A percentile compares a stretch with the other conserved stretches of the same genome.
These are phyloP conservation scores for Eucalyptus pauciflora DNA, from an alignment of 345 rosid genomes.

Conservation along the genomic window DNA sequence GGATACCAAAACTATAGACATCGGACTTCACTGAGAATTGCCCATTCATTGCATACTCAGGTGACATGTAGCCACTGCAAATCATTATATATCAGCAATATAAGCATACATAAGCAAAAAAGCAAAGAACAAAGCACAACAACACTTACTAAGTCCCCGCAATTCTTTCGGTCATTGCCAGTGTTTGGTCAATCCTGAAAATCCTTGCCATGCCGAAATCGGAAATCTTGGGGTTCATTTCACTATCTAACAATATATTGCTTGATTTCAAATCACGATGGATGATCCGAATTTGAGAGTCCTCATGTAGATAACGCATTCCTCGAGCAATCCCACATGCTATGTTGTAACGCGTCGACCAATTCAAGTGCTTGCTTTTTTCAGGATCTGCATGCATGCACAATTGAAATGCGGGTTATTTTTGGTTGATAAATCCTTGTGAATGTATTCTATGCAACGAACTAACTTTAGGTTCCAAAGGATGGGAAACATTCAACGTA, in stretches of 20 bases:
- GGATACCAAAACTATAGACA: conserved; percentile 18
- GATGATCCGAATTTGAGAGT: conserved; percentile 5
- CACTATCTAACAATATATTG: conserved; percentile 7
- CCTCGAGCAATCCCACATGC: conserved; percentile 8
- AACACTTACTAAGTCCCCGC: conserved; percentile 15
- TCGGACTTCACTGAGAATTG: conserved; percentile 21
- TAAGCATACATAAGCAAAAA: too few relatives aligned
- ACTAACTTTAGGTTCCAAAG: not conserved
- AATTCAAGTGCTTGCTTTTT: not conserved
- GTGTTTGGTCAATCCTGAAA: conserved; percentile 2
- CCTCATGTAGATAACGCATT: conserved; percentile 12
- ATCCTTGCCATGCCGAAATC: conserved; percentile 19
- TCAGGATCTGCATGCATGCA: too few relatives aligned
- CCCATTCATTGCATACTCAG: conserved; percentile 19
- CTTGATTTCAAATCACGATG: conserved; percentile 14
- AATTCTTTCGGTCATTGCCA: not conserved
- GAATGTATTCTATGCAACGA: too few relatives aligned
- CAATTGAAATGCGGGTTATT: too few relatives aligned
- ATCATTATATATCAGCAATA: not conserved
- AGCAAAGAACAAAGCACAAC: too few relatives aligned
- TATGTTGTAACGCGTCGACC: conserved; percentile 9
- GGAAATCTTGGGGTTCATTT: conserved; percentile 15
- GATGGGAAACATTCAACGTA: not conserved
- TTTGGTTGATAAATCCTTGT: too few relatives aligned
- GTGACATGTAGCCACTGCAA: conserved; percentile 34